phyloP scores from a whole-genome alignment of 768 basidiomycete genomes.

The Trametes cinnabarina region DNA sequence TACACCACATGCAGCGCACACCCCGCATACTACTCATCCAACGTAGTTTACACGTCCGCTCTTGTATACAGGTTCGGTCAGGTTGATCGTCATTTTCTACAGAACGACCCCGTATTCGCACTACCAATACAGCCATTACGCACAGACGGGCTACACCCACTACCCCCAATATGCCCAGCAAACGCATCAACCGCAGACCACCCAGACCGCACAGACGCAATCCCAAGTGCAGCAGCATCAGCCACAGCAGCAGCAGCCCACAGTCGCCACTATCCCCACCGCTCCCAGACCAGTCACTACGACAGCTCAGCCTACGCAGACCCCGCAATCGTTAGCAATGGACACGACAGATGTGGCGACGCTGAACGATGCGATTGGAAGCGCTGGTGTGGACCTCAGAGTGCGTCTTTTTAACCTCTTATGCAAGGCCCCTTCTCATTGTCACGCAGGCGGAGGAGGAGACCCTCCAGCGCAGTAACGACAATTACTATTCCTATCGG shows the following conservation, averaged over 20 bases:
- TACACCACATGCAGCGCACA: constrained; percentile 1
- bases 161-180: constrained; percentile 41
- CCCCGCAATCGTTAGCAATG: constrained; percentile 23
- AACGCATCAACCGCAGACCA: constrained; percentile 21
- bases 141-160: constrained; percentile 40
- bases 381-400: constrained; percentile 83
- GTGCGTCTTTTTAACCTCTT: constrained; percentile 37
- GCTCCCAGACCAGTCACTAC: constrained; percentile 8
- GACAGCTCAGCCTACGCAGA: constrained; percentile 5
- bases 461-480: constrained; percentile 62
- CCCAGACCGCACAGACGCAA: constrained; percentile 24
- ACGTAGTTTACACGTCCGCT: constrained; percentile 16
- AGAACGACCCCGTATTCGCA: constrained; percentile 21
- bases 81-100: background rate
- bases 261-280: constrained; percentile 5
- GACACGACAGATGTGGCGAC: constrained; percentile 75
- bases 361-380: constrained; percentile 80
- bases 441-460: constrained; percentile 78
- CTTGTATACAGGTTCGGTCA: background rate
- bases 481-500: constrained; percentile 61
- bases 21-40: constrained; percentile 2
- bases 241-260: constrained; percentile 3
- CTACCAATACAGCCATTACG: constrained; percentile 45
- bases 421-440: background rate
- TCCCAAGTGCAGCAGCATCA: constrained; percentile 6